phyloP scores from a whole-genome alignment of 2,329 filamentous ascomycete genomes.

The Phoma sp. region DNA sequence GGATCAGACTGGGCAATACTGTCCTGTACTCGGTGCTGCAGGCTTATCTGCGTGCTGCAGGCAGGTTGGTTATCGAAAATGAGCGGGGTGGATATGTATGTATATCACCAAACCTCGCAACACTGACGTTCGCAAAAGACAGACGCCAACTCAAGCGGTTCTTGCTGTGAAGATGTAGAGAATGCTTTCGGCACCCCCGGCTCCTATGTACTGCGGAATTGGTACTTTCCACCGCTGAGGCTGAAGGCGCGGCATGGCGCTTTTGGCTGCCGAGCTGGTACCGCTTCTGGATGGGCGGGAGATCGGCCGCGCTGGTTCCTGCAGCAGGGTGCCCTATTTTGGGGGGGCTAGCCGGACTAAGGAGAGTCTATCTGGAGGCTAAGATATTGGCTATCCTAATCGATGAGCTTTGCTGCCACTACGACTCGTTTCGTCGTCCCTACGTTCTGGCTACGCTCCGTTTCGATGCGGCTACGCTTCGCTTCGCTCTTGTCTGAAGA shows the following conservation, averaged over 20 bases:
- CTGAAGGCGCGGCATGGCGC: slow-evolving; percentile 9
- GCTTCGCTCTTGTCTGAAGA: slow-evolving; percentile 6
- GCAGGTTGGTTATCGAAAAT: background rate
- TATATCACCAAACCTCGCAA: too few relatives aligned
- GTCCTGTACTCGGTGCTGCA: too few relatives aligned
- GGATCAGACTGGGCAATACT: slow-evolving; percentile 15
- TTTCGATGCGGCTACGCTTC: slow-evolving; percentile 1
- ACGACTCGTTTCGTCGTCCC: too few relatives aligned
- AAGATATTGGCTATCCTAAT: slow-evolving; percentile 11
- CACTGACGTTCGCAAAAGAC: too few relatives aligned
- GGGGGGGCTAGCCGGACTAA: slow-evolving; percentile 9
- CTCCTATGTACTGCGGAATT: too few relatives aligned
- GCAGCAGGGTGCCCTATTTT: slow-evolving; percentile 15
- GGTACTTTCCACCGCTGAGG: slow-evolving; percentile 12
- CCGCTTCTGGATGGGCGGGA: slow-evolving; percentile 1
- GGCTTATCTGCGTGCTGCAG: slow-evolving; percentile 11
- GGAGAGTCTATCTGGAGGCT: slow-evolving; percentile 4
- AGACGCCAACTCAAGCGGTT: too few relatives aligned
- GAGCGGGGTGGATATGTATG: too few relatives aligned
- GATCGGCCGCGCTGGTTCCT: slow-evolving; percentile 7
- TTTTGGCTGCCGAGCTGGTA: slow-evolving; percentile 7
- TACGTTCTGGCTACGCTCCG: background rate
- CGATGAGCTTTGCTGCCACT: too few relatives aligned
- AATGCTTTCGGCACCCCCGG: background rate
- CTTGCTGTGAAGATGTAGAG: too few relatives aligned